Evolutionary conservation across 2,329 filamentous ascomycete species (phyloP).

Genomic region (Ascochyta clinopodiicola): DNA sequence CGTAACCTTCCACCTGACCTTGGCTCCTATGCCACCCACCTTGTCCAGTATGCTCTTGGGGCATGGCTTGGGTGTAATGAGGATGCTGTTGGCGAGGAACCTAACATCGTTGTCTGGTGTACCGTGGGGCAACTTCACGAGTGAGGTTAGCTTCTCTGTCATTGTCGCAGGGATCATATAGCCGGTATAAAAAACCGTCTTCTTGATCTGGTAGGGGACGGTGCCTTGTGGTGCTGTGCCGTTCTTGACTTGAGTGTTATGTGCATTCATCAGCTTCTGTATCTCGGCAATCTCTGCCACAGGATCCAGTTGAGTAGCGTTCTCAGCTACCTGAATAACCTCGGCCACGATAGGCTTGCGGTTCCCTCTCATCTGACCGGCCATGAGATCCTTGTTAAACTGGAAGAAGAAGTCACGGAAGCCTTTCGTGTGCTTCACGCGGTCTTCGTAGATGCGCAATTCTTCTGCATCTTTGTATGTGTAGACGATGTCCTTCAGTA

Average conservation of each 20-base stretch:
- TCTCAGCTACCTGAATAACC: constrained; percentile 85
- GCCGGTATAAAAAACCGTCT: constrained; percentile 88
- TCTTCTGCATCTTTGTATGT: constrained; percentile 87
- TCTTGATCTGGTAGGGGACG: constrained; percentile 73
- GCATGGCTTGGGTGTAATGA: constrained; percentile 83
- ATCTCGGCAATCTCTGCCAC: constrained; percentile 81
- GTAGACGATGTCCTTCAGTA: constrained; percentile 80
- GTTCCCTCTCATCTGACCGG: constrained; percentile 51
- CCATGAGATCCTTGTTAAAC: constrained; percentile 70
- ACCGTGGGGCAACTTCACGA: constrained; percentile 69
- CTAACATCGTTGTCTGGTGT: constrained; percentile 75
- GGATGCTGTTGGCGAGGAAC: constrained; percentile 84
- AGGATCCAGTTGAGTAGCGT: constrained; percentile 75
- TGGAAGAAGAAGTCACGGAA: constrained; percentile 85
- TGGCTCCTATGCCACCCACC: constrained; percentile 85
- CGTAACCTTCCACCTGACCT: constrained; percentile 82
- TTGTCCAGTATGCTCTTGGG: constrained; percentile 76
- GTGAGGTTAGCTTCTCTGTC: constrained; percentile 72
- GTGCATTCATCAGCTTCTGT: constrained; percentile 85
- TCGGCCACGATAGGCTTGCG: constrained; percentile 75
- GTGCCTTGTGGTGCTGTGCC: constrained; percentile 54
- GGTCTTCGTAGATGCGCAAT: constrained; percentile 73
- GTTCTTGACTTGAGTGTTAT: constrained; percentile 70
- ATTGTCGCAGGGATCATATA: constrained; percentile 81
- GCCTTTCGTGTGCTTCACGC: constrained; percentile 71